Base-by-base conservation (phyloP, 495 filamentous ascomycete species). In the Pyronema domesticum region DNA sequence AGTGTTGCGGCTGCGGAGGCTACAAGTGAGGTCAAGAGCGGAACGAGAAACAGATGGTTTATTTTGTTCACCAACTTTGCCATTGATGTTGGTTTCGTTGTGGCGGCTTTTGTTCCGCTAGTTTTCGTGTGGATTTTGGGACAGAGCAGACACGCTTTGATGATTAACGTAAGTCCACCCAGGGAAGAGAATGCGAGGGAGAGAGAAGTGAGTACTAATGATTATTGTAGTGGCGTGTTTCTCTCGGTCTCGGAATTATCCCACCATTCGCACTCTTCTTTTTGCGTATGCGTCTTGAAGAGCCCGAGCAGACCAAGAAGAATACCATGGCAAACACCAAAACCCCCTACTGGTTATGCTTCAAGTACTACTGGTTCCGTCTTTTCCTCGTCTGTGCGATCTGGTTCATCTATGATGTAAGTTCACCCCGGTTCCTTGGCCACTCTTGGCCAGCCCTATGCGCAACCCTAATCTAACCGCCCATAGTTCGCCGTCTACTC, bases 11-110 rank as follows among this genome's bases (percentile, higher is more conserved):
- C 79, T 50, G 85, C 86, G 15, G 89, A 95, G 68, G 82, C 81
- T 30, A 86, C 81, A 0, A 85, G 85, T 14, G 85, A 94, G 64
- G 69, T 94, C 55, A 84, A 84, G 65, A 64, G 65, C 7, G 89
- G 88, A n/a, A 80, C 80, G 18, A 71, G 88, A 11, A 89, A 94
- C 61, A 75, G 80, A 17, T 94, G 85, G 85, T 95, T 94, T 68
- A 86, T 93, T 62, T 73, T 93, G 58, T 94, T 93, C 68, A 95
- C 88, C 44, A 94, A 94, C 69, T 76, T 84, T 36, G 80, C 84
- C 71, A 93, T 95, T 56, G 47, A 50, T 36, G 47, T 65, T 75
- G 70, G 72, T 62, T 68, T 30, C 19, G 62, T 61, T 7, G 47
- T 50, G 19, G 18, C 47, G 10, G 47, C 47, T 23, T 50, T 50